Evolutionary conservation across 148 eudicot species (phyloP).

Genomic region (Arbutus unedo): DNA sequence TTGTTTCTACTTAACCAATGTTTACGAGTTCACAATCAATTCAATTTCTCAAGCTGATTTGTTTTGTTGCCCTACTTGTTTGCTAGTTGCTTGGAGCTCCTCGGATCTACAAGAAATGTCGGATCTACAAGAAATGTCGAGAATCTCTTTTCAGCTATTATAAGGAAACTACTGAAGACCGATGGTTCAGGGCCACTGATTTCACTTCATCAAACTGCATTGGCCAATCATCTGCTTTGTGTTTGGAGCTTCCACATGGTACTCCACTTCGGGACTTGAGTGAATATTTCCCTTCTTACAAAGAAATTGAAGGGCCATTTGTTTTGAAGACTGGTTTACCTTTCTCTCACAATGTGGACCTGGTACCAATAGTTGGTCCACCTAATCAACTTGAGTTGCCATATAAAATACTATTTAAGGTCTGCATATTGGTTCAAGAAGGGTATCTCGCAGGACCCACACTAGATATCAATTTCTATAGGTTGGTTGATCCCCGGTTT

Average conservation of each 20-base stretch:
- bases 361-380: constrained; percentile 68
- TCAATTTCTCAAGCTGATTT: not conserved
- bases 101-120: constrained; percentile 50
- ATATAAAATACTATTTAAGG: constrained; percentile 55
- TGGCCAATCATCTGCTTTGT: constrained; percentile 72
- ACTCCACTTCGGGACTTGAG: constrained; percentile 39
- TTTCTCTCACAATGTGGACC: constrained; percentile 40
- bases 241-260: constrained; percentile 57
- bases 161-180: constrained; percentile 55
- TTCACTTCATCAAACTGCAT: constrained; percentile 53
- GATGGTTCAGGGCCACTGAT: constrained; percentile 28
- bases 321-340: constrained; percentile 32
- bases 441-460: constrained; percentile 77
- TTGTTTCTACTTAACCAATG: not conserved
- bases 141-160: constrained; percentile 30
- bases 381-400: constrained; percentile 53
- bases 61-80: not conserved
- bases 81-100: constrained; percentile 66
- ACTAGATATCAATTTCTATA: constrained; percentile 52
- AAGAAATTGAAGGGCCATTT: constrained; percentile 42
- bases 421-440: constrained; percentile 63
- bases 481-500: constrained; percentile 55
- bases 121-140: constrained; percentile 47
- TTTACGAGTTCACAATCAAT: not conserved
- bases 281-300: constrained; percentile 46